Base-by-base conservation (phyloP, 257 asterid species). In the Solanum virginianum region DNA sequence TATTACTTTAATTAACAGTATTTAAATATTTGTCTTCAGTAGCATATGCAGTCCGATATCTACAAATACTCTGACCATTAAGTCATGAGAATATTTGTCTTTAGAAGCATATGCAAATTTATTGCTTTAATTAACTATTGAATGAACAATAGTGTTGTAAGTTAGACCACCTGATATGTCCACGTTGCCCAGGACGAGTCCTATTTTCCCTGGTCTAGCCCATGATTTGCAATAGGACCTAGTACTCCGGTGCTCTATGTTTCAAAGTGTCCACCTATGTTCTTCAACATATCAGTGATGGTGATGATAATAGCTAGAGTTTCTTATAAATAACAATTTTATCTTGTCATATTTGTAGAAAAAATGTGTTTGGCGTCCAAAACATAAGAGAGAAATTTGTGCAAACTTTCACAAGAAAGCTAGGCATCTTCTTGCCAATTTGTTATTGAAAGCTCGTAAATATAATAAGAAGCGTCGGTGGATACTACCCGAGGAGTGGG, bases 11-110 rank as follows among this genome's bases (percentile, higher is more conserved):
- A 4, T 36, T 36, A 36, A 36, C 6, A 4, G 41, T 36, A 36
- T 36, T 36, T 4, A 36, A 36, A 36, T 36, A 36, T 36, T 36
- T 36, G 6, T 91, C 82, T 51, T 98, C 99, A 18, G 91, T 65
- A 83, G 98, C 98, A 74, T 68, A 85, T 7, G 93, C 92, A 15
- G 98, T 91, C 98, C 98, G 93, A 85, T 93, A 96, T 88, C 99
- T 89, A 83, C 99, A 98, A 14, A 96, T 90, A 84, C 98, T 93
- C 85, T 92, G 92, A 43, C 98, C 98, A 43, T 96, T 96, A 26
- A 94, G 91, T 98, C 99, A 96, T 36, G 7, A 36, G 41, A 0
- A 36, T 36, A 36, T 36, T 36, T 36, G 41, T 36, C 41, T 36
- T 36, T 6, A 36, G 41, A 4, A 36, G 41, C 41, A 5, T 36